A percentile compares a stretch with the other conserved stretches of the same genome.
These are phyloP conservation scores for Hortaea sp. DNA, from an alignment of 2,329 filamentous ascomycete species.

Conservation along the genomic window DNA sequence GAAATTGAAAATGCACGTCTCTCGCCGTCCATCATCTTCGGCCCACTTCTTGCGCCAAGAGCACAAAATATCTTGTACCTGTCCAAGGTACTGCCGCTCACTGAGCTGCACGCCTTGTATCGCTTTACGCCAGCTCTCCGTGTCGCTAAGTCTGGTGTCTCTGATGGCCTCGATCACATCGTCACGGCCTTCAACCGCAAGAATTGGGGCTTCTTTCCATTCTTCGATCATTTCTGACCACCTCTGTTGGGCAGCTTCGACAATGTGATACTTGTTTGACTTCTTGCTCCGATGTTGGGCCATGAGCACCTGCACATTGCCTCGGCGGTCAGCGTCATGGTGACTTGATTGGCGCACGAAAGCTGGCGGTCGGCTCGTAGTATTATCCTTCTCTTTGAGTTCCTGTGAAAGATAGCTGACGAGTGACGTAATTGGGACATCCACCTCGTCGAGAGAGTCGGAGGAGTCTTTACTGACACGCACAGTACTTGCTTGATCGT, in stretches of 20 bases:
- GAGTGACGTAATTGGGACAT: slow-evolving; percentile 64
- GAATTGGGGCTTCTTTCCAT: slow-evolving; percentile 68
- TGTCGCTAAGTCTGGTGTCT: slow-evolving; percentile 64
- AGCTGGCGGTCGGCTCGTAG: slow-evolving; percentile 28
- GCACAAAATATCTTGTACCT: slow-evolving; percentile 67
- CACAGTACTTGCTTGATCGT: slow-evolving; percentile 46
- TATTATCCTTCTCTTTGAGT: slow-evolving; percentile 62
- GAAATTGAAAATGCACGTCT: slow-evolving; percentile 89
- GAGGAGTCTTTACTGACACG: slow-evolving; percentile 44
- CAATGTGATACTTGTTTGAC: slow-evolving; percentile 74
- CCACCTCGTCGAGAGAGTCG: slow-evolving; percentile 48
- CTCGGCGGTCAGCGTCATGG: slow-evolving; percentile 26
- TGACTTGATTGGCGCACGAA: slow-evolving; percentile 31
- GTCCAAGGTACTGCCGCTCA: slow-evolving; percentile 72
- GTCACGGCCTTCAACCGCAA: slow-evolving; percentile 81
- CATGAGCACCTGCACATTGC: slow-evolving; percentile 72
- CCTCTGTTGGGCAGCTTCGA: slow-evolving; percentile 59
- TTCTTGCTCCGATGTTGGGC: slow-evolving; percentile 82
- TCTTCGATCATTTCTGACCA: slow-evolving; percentile 55
- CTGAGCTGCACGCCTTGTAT: slow-evolving; percentile 67
- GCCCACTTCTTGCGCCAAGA: slow-evolving; percentile 50
- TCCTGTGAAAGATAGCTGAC: slow-evolving; percentile 72
- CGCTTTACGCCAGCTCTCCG: slow-evolving; percentile 72
- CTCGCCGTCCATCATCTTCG: slow-evolving; percentile 44
- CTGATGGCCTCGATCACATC: slow-evolving; percentile 68